phyloP scores from a whole-genome alignment of 257 asterid species.

The Oldenlandia corymbosa region DNA sequence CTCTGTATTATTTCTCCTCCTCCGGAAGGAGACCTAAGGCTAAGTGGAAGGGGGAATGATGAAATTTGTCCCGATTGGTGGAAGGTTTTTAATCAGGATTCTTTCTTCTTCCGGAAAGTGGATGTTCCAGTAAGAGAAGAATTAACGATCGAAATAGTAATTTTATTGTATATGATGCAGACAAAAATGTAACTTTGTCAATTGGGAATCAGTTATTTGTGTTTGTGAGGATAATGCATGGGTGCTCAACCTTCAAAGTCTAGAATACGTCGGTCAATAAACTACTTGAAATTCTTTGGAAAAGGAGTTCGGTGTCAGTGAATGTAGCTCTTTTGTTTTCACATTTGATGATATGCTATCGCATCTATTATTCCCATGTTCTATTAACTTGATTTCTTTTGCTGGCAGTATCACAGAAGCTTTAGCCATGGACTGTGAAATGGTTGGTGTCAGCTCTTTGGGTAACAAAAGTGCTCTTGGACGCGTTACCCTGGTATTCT shows the following conservation, averaged over 20 bases:
- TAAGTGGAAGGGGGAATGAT: not conserved
- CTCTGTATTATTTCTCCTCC: not conserved
- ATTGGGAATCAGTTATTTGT: not conserved
- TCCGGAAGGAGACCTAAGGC: not conserved
- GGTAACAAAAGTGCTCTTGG: constrained; percentile 96
- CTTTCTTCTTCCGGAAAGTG: not conserved
- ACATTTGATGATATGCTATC: too few relatives aligned
- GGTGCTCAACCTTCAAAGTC: not conserved
- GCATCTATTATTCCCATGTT: not conserved
- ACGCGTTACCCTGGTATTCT: constrained; percentile 79
- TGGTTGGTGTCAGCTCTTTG: constrained; percentile 84
- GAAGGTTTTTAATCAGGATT: not conserved
- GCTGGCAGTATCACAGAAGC: constrained; percentile 59
- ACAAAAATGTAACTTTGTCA: not conserved
- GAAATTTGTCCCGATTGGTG: too few relatives aligned
- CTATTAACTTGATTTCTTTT: constrained; percentile 10
- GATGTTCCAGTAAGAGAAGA: not conserved
- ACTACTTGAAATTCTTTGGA: not conserved
- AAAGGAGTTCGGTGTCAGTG: not conserved
- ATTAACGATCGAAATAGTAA: not conserved
- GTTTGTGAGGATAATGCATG: not conserved
- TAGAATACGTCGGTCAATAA: not conserved
- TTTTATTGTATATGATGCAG: not conserved
- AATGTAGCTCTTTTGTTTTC: too few relatives aligned
- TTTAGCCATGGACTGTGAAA: constrained; percentile 95